Base-by-base conservation (phyloP, 768 basidiomycete species). In the Russula earlei region DNA sequence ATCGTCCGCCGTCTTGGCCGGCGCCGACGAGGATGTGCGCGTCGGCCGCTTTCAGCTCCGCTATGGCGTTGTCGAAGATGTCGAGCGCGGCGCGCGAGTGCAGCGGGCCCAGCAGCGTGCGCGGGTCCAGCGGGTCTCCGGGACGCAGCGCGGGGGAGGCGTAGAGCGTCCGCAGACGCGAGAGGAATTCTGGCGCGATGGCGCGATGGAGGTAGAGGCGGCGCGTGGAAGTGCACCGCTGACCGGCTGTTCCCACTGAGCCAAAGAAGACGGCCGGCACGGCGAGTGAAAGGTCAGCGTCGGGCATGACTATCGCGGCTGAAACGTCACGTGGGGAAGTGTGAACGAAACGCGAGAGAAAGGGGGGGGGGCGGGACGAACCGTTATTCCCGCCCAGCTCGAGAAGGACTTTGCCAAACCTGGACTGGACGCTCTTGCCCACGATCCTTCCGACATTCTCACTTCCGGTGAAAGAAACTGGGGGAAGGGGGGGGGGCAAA, bases 371-470 rank as follows among this genome's bases (percentile, higher is more conserved):
- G 52, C 41, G 63, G 58, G 55, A 24, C 75, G 52, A 69, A 91
- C 91, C 91, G 66, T 97, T 97, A 72, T 98, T 97, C 34, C 95
- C 95, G 24, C 94, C 94, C 2, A 97, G 75, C 67, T 97, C 95
- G 24, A 97, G 78, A 20, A 97, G 81, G 29, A 83, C 77, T 72
- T 95, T 91, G 19, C 93, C 94, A 68, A 94, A 95, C 59, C 91
- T 77, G 53, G 83, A 82, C 68, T 87, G 87, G 3, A 96, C 93
- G 58, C 75, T 76, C 72, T 82, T 83, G n/a, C 88, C 88, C n/a
- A 98, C 92, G 55, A 82, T 77, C 49, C 85, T 79, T 12, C 95
- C 95, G 52, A 91, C 83, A 50, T 75, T 75, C 69, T 98, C 95
- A 65, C 89, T 92, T 4, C 95, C 95, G 2, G 95, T 98, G 69